Base-by-base conservation (phyloP, 2,329 filamentous ascomycete species). In the Chaetomiaceae sp. region DNA sequence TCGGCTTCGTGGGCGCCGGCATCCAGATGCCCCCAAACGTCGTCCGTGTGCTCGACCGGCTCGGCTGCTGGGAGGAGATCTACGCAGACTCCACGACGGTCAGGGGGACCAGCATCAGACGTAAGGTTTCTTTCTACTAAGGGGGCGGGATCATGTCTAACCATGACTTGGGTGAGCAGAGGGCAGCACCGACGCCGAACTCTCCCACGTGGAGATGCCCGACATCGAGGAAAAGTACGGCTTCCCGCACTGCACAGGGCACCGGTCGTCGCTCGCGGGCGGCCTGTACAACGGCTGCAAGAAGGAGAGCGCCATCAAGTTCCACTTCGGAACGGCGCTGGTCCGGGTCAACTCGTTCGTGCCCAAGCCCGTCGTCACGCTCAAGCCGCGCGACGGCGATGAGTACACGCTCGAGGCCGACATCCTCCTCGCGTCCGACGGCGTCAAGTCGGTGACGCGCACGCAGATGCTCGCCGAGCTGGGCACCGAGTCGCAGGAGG, bases 1-100 rank as follows among this genome's bases (percentile, higher is more conserved):
- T 92, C 4, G 87, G 87, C 5, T 92, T 92, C 60, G 87, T 92
- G 1, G 89, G 89, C 20, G 89, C 89, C 1, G 89, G 89, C 5
- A 92, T 93, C 58, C 89, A 95, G 65, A 75, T 92, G 51, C 86
- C 88, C 0, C 88, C 88, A 0, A 95, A 93, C 58, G 86, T 92
- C 77, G 83, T 84, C 3, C 79, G 86, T 2, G 86, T 93, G 8
- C 75, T 93, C 12, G 83, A 89, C 62, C 73, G 76, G 13, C 70
- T 91, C 34, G 87, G 84, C 9, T 85, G 86, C 52, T 92, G 87
- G 87, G 69, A 76, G 16, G 73, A 76, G 14, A 88, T 93, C 55
- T 80, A 80, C 56, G 76, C 73, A 33, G 86, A 90, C 64, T 85
- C 86, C 3, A 87, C 87, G 0, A 77, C 84, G 53, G 76, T 90